Evolutionary conservation across 352 stramenopile species (phyloP).

Genomic region (Pythium coloratum): DNA sequence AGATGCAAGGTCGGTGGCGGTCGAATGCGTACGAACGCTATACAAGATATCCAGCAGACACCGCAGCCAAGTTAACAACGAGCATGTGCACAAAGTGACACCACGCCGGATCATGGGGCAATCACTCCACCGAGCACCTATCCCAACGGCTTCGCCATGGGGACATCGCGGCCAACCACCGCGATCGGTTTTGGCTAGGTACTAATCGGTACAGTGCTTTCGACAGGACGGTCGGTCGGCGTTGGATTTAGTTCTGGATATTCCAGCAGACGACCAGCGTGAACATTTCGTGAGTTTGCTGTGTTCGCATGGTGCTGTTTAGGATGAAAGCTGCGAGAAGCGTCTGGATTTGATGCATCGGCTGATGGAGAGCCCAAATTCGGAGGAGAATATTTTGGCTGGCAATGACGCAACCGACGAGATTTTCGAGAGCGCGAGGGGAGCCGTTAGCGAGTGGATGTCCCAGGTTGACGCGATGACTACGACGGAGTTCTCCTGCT

Average conservation of each 20-base stretch:
- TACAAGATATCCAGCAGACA: not conserved
- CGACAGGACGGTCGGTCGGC: not conserved
- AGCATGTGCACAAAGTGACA: no score
- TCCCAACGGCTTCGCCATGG: no score
- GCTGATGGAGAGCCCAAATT: not conserved
- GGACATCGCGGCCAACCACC: not conserved
- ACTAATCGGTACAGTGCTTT: not conserved
- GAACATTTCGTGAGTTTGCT: not conserved
- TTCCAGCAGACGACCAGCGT: not conserved
- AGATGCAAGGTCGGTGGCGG: conserved; percentile 1
- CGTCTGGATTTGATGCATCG: not conserved
- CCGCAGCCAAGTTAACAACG: no score
- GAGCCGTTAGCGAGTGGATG: not conserved
- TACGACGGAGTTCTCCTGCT: not conserved
- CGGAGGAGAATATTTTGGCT: not conserved
- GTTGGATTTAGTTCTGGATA: not conserved
- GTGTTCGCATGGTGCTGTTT: not conserved
- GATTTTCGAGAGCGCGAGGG: not conserved
- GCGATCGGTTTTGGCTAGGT: no score
- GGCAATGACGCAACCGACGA: not conserved
- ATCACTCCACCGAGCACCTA: no score
- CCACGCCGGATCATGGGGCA: no score
- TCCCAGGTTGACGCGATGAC: not conserved
- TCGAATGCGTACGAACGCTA: conserved; percentile 7
- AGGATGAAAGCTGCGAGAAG: not conserved